Base-by-base conservation (phyloP, 768 basidiomycete genomes). In the Leccinum pellstonianum region DNA sequence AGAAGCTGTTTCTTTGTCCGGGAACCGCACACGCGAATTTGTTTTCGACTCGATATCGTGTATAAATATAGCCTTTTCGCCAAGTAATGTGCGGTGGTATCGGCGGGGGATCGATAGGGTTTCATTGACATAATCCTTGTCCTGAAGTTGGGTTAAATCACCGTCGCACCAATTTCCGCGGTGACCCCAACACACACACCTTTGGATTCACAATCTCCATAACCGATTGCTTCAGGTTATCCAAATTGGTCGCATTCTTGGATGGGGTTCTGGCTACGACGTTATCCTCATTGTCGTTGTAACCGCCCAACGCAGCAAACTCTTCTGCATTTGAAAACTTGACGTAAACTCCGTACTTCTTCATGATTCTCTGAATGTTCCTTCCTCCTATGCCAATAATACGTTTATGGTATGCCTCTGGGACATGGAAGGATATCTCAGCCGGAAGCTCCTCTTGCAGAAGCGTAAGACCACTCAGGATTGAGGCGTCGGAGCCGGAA, bases 291-390 rank as follows among this genome's bases (percentile, higher is more conserved):
- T 96, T 97, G 73, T 98, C 95, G 68, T 90, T 87, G 73, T 96
- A 96, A 5, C 95, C 96, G 27, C 96, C 96, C 63, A 95, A 81
- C 12, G 90, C 86, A 38, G 94, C 94, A 74, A 95, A 97, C 73
- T 98, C 96, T 66, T 98, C 96, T 11, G 93, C 93, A 73, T 98
- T 98, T 23, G 93, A 93, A 69, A 98, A 99, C 76, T 98, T 98
- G 75, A 99, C 96, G 76, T 98, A 98, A 21, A 98, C 96, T n/a
- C 96, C 96, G 65, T 90, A 97, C 73, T 96, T 94, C 80, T 98
- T 98, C 96, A 99, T 99, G 76, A 99, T 98, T 60, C 94, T 86
- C 75, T 98, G 96, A 60, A 99, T 98, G 75, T 94, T 98, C 69
- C 95, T 88, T 29, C 96, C 96, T 35, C 94, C 95, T 37, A 98